These are phyloP conservation scores for Lojkania enalia DNA, from an alignment of 2,329 filamentous ascomycete genomes.

Conservation along the genomic window DNA sequence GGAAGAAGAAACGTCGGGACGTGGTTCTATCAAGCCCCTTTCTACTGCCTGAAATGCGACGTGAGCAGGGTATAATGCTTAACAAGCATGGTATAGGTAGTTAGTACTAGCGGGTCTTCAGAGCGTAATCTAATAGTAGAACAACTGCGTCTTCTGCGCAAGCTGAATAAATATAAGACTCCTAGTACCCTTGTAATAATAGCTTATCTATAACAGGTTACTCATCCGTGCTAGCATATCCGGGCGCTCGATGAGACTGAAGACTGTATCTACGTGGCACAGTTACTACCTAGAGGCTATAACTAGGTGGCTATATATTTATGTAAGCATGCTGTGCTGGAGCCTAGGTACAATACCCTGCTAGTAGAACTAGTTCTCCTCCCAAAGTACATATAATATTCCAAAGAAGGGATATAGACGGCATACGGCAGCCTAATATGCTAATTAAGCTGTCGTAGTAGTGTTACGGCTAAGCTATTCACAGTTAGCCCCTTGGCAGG, in stretches of 20 bases:
- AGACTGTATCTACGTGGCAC: constrained; percentile 10
- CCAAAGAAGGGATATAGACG: constrained; percentile 8
- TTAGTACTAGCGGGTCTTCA: constrained; percentile 17
- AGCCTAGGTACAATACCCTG: constrained; percentile 13
- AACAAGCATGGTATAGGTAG: constrained; percentile 21
- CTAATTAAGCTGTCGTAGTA: constrained; percentile 3
- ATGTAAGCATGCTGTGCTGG: constrained; percentile 16
- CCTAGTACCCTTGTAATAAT: constrained; percentile 16
- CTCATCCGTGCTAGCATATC: constrained; percentile 14
- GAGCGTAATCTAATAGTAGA: constrained; percentile 17
- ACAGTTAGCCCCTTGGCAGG: too few relatives aligned
- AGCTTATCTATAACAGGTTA: constrained; percentile 17
- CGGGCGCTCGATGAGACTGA: constrained; percentile 17
- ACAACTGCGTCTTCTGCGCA: constrained; percentile 19
- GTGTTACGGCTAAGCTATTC: too few relatives aligned
- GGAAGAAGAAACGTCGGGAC: constrained; percentile 12
- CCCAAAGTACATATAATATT: constrained; percentile 15
- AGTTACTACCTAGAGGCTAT: constrained; percentile 14
- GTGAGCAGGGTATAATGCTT: constrained; percentile 18
- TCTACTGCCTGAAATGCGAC: constrained; percentile 20
- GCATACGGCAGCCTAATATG: constrained; percentile 2
- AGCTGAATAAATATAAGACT: constrained; percentile 20
- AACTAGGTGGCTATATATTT: constrained; percentile 15
- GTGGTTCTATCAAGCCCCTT: constrained; percentile 19
- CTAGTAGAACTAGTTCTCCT: constrained; percentile 7